Evolutionary conservation across 192 early-diverging fungal species (phyloP).

Genomic region (Dimargaris verticillata): DNA sequence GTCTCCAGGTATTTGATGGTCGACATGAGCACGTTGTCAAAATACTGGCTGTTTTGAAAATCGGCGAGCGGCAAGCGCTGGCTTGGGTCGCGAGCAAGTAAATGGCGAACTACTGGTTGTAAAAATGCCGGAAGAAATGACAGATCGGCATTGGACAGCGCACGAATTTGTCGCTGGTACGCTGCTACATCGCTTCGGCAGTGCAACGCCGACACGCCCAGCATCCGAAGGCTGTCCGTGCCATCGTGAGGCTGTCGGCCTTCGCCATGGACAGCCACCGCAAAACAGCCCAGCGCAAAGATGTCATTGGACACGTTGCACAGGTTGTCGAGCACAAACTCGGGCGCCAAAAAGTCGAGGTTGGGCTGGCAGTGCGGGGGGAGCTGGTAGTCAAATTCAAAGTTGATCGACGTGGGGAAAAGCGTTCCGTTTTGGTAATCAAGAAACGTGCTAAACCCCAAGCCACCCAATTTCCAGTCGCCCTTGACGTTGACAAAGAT

Average conservation of each 20-base stretch:
- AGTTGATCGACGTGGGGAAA: constrained; percentile 16
- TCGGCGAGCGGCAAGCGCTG: constrained; percentile 38
- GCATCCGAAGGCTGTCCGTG: too few relatives aligned
- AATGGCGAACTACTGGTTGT: constrained; percentile 26
- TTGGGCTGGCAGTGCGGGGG: constrained; percentile 38
- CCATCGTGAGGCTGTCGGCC: background rate
- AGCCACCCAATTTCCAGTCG: constrained; percentile 68
- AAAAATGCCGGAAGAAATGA: constrained; percentile 33
- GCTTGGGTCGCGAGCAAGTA: constrained; percentile 35
- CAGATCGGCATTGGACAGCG: constrained; percentile 21
- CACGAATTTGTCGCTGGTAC: constrained; percentile 37
- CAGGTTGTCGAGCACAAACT: constrained; percentile 42
- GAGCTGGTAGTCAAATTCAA: constrained; percentile 39
- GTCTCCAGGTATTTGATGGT: constrained; percentile 64
- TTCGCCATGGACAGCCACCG: constrained; percentile 49
- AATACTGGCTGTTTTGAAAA: constrained; percentile 53
- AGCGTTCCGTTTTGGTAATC: constrained; percentile 20
- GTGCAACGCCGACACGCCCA: constrained; percentile 39
- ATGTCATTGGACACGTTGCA: constrained; percentile 42
- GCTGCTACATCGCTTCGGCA: constrained; percentile 45
- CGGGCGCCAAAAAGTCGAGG: constrained; percentile 50
- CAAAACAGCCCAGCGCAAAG: constrained; percentile 66
- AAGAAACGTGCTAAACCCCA: constrained; percentile 45
- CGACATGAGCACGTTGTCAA: constrained; percentile 62
- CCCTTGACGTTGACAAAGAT: constrained; percentile 64